phyloP scores from a whole-genome alignment of 352 stramenopile genomes.

The Phytophthora boehmeriae region DNA sequence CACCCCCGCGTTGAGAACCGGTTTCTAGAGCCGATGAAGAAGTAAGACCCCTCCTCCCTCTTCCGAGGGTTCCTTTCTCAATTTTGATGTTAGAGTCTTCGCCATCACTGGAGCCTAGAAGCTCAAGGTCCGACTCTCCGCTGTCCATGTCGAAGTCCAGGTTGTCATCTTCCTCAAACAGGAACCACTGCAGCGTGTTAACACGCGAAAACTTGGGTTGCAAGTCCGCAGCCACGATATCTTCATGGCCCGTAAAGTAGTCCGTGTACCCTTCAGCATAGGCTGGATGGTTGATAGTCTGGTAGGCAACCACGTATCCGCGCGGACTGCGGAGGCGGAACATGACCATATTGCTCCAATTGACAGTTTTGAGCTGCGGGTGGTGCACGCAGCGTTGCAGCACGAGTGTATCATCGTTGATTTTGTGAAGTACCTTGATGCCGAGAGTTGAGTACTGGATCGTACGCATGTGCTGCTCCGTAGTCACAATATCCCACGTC shows the following conservation, averaged over 20 bases:
- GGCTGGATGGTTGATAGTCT: constrained; percentile 47
- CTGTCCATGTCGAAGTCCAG: constrained; percentile 48
- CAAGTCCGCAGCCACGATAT: constrained; percentile 28
- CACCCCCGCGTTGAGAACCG: constrained; percentile 4
- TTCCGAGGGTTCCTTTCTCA: constrained; percentile 13
- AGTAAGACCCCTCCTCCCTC: constrained; percentile 14
- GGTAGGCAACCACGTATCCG: constrained; percentile 53
- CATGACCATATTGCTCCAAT: constrained; percentile 63
- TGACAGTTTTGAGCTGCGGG: constrained; percentile 49
- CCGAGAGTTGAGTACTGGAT: constrained; percentile 58
- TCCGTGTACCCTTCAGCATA: constrained; percentile 40
- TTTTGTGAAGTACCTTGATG: constrained; percentile 51
- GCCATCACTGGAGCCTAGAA: constrained; percentile 38
- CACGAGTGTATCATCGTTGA: constrained; percentile 55
- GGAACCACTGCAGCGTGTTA: constrained; percentile 56
- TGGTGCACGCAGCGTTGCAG: constrained; percentile 55
- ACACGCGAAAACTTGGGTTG: constrained; percentile 48
- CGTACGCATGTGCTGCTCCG: constrained; percentile 53
- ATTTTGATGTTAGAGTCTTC: constrained; percentile 25
- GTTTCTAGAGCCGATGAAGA: neutral
- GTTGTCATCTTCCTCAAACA: constrained; percentile 34
- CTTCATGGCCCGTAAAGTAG: constrained; percentile 39
- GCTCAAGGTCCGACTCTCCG: constrained; percentile 41
- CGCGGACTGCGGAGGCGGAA: constrained; percentile 46
- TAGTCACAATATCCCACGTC: constrained; percentile 62